Conservation (phyloP, 2,329 filamentous ascomycete species). For the Phyllosticta citribraziliensis region DNA sequence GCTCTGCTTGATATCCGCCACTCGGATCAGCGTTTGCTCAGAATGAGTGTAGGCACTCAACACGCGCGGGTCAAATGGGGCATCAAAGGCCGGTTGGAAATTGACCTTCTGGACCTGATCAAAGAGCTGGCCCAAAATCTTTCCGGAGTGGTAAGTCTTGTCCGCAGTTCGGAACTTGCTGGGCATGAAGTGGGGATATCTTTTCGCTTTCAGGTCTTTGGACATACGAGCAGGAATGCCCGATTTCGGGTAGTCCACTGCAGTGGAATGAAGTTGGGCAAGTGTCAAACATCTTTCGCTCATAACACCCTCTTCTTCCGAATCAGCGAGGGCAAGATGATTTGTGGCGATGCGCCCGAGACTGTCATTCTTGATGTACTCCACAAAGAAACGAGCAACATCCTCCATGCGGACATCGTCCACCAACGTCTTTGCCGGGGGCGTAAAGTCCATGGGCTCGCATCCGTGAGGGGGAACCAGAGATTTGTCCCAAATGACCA, state of each 20-base stretch:
- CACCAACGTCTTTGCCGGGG: constrained; percentile 46
- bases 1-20: constrained; percentile 56
- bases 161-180: constrained; percentile 42
- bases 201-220: constrained; percentile 46
- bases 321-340: constrained; percentile 71
- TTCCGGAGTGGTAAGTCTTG: constrained; percentile 54
- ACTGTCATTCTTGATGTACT: constrained; percentile 84
- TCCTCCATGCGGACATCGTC: constrained; percentile 61
- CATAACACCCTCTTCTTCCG: constrained; percentile 51
- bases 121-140: constrained; percentile 72
- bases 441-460: constrained; percentile 67
- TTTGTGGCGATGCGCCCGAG: constrained; percentile 71
- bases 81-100: constrained; percentile 63
- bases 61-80: constrained; percentile 67
- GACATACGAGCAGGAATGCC: constrained; percentile 65
- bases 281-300: constrained; percentile 62
- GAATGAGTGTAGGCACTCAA: constrained; percentile 51
- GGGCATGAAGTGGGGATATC: constrained; percentile 85
- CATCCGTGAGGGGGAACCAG: constrained; percentile 59
- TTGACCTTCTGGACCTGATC: constrained; percentile 61
- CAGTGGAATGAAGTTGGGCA: constrained; percentile 74
- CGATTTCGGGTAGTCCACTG: constrained; percentile 91
- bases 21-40: constrained; percentile 46
- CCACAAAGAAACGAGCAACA: constrained; percentile 76
- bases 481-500: constrained; percentile 79